Percentiles rank a stretch among this genome's conserved stretches.
Evolutionary conservation across 1,139 yeast species (phyloP).

Genomic region (Yamadazyma atmosphaerica): DNA sequence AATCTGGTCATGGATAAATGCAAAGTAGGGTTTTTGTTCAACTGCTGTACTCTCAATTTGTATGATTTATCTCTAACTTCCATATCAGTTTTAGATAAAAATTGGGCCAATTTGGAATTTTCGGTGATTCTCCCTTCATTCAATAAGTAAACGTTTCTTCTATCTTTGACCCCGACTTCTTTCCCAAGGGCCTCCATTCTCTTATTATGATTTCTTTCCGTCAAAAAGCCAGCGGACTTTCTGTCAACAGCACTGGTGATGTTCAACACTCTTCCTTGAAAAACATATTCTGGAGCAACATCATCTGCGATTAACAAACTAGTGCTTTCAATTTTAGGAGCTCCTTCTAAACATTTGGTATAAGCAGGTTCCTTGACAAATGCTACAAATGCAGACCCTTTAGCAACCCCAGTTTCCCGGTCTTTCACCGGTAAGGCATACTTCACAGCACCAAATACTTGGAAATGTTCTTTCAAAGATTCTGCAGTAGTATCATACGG

Average conservation of each 20-base stretch:
- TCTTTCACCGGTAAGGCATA: constrained; percentile 95
- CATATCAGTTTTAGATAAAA: constrained; percentile 69
- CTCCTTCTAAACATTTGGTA: constrained; percentile 67
- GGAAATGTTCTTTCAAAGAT: constrained; percentile 71
- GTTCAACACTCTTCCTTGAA: constrained; percentile 87
- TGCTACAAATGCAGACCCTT: constrained; percentile 95
- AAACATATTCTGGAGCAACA: constrained; percentile 83
- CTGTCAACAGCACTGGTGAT: constrained; percentile 85
- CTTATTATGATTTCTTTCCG: constrained; percentile 71
- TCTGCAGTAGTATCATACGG: constrained; percentile 94
- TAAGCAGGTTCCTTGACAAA: constrained; percentile 64
- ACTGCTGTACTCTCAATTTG: constrained; percentile 82
- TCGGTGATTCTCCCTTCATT: constrained; percentile 93
- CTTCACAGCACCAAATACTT: constrained; percentile 80
- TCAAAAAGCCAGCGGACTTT: constrained; percentile 74
- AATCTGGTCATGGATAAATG: constrained; percentile 91
- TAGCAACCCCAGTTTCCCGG: constrained; percentile 79
- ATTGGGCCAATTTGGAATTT: constrained; percentile 74
- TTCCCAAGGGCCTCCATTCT: constrained; percentile 80
- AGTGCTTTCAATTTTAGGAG: constrained; percentile 75
- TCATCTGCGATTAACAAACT: constrained; percentile 90
- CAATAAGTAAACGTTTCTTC: constrained; percentile 77
- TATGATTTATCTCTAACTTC: constrained; percentile 89
- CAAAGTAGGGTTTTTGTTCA: constrained; percentile 85
- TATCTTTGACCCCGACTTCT: constrained; percentile 77